Evolutionary conservation across 2,329 filamentous ascomycete genomes (phyloP), one percentile per base, ranked within the genome.

Genomic region (Myriangium duriaei): DNA sequence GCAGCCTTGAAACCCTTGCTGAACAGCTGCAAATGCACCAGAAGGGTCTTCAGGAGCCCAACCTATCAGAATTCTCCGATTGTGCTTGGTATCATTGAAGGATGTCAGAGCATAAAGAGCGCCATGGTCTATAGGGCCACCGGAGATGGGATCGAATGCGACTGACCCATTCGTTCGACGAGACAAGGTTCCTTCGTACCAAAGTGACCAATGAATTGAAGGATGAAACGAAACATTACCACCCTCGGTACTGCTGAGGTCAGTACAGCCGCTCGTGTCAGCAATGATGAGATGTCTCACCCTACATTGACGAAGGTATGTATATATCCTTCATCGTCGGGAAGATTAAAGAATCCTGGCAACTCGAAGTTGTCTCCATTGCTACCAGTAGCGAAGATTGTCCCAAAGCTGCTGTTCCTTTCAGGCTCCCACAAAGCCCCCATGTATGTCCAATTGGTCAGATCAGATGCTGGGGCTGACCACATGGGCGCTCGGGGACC

Each of bases 281-380:
- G n/a, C n/a, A n/a, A n/a, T n/a, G n/a, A n/a, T 9, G 2, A 15
- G 12, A 5, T 26, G 12, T 13, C 32, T 2, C 30, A 40, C 12
- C 58, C 58, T 53, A 63, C 62, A 36, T 62, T 57, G 17, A 56
- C 52, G 42, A 61, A 66, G 51, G 61, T 65, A 42, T 66, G 63
- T 5, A 59, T 47, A 17, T 61, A 52, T 5, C 62, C 62, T 40
- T 62, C 58, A 26, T 58, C 54, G 30, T 67, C 63, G 4, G 54
- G 50, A 2, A 66, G 49, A 11, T 58, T 58, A 50, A 65, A 67
- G 52, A 66, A 65, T 41, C 64, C 63, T 0, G 61, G 64, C 39
- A 66, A 62, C 46, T 67, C 64, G 31, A 66, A 66, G 48, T 67
- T 67, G 52, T 57, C 65, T 6, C 54, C 63, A 37, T 65, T 64